A percentile compares a stretch with the other conserved stretches of the same genome.
Evolutionary conservation across 1,284 basidiomycete genomes (phyloP).

Genomic region (Boletus austroedulis): DNA sequence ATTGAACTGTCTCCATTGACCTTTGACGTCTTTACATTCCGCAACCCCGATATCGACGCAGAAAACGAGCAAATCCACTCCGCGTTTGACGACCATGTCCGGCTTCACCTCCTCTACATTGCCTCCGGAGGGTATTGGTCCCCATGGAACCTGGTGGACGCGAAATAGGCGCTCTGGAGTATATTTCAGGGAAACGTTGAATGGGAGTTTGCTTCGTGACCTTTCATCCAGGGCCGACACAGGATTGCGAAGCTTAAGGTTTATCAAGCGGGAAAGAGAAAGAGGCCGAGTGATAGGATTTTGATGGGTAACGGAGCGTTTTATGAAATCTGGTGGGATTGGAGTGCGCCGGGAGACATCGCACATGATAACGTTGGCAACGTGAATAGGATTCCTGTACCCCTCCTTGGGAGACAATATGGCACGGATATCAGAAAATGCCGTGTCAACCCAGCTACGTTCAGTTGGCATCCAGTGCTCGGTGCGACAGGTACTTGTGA

Average conservation of each 20-base stretch:
- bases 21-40: slow-evolving; percentile 11
- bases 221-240: slow-evolving; percentile 8
- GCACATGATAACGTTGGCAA: slow-evolving; percentile 27
- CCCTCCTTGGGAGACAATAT: slow-evolving; percentile 20
- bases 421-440: slow-evolving; percentile 19
- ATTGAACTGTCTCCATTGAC: slow-evolving; percentile 28
- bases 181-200: slow-evolving; percentile 18
- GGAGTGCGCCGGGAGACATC: slow-evolving; percentile 13
- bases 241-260: slow-evolving; percentile 15
- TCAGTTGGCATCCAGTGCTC: slow-evolving; percentile 22
- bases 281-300: slow-evolving; percentile 14
- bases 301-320: slow-evolving; percentile 18
- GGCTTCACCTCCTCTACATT: slow-evolving; percentile 8
- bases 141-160: slow-evolving; percentile 19
- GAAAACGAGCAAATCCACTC: slow-evolving; percentile 26
- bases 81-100: slow-evolving; percentile 18
- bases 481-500: slow-evolving; percentile 17
- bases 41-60: slow-evolving; percentile 15
- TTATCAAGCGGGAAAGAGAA: slow-evolving; percentile 1
- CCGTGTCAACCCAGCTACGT: slow-evolving; percentile 20
- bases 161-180: slow-evolving; percentile 21
- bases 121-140: neutral
- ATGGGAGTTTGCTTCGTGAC: slow-evolving; percentile 18
- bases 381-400: neutral
- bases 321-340: neutral